Evolutionary conservation across 805 yeast species (phyloP), one percentile per base, ranked within the genome.

Genomic region (Ogataea corticis): DNA sequence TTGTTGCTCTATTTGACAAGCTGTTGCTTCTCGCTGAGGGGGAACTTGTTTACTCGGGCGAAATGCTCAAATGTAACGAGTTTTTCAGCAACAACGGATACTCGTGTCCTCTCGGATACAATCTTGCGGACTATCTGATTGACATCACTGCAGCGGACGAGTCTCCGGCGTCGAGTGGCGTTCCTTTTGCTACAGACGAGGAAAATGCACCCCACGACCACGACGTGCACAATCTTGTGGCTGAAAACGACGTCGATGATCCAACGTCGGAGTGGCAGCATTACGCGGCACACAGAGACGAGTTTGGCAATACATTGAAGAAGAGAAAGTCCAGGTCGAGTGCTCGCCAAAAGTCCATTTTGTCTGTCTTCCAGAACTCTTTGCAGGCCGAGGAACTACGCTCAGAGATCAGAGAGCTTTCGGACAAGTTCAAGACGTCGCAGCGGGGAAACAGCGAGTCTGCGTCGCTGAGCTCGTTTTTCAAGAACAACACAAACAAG

Each of bases 51-150:
- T 94, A 86, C 61, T 87, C 96, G 0, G 99, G 99, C 14, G 82
- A 80, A n/a, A 84, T 85, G 76, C 68, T 73, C 6, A 79, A 79
- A 36, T 86, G 94, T 43, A 79, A 81, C 54, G 86, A 85, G 45
- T 90, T 85, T 65, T 87, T 94, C 62, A 72, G 79, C 7, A 75
- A 73, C 28, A 76, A 81, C 56, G 97, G 97, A 0, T 88, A 80
- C 65, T 68, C 72, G 41, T 89, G 97, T 66, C 99, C 99, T 1
- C 63, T 75, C 12, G 96, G 96, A 31, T 92, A 87, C 63, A 94
- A 94, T 59, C 80, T 94, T 57, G 99, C 98, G 1, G 99, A 94
- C 63, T 94, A 82, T 59, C 70, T 92, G 62, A 87, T 94, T 50
- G 99, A 94, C 61, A 79, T 94, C 31, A 91, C 97, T 0, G 88